Conservation (phyloP, 2,329 filamentous ascomycete genomes). For the Metarhizium sp. region DNA sequence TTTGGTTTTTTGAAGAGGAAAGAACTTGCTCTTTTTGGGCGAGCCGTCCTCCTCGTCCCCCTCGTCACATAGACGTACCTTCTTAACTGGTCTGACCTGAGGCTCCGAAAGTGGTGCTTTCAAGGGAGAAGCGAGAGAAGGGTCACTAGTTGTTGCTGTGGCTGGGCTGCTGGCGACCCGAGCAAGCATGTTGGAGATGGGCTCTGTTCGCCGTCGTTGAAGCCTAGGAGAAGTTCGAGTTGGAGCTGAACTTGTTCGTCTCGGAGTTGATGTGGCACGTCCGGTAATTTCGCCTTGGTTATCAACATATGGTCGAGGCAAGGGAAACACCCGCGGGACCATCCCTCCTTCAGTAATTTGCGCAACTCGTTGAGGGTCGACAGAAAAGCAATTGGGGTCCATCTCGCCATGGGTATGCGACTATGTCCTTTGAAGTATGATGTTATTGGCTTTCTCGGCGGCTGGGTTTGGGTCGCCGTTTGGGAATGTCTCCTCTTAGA, state of each 20-base stretch:
- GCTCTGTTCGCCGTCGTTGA: constrained; percentile 43
- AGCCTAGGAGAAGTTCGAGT: constrained; percentile 28
- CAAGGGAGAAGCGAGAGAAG: constrained; percentile 6
- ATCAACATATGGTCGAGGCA: constrained; percentile 48
- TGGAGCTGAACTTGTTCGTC: constrained; percentile 9
- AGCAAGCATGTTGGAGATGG: constrained; percentile 34
- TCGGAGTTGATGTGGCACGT: constrained; percentile 5
- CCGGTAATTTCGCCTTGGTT: constrained; percentile 15
- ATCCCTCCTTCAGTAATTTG: constrained; percentile 38
- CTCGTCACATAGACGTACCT: constrained; percentile 45
- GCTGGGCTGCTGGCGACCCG: constrained; percentile 14
- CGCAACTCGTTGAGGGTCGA: constrained; percentile 39
- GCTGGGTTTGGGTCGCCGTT: constrained; percentile 13
- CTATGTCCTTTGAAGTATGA: constrained; percentile 42
- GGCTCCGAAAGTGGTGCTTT: constrained; percentile 13
- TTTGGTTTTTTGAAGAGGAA: constrained; percentile 25
- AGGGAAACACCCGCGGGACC: constrained; percentile 46
- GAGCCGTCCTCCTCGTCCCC: constrained; percentile 20
- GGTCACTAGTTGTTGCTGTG: constrained; percentile 7
- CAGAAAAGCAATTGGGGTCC: constrained; percentile 51
- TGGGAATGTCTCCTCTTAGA: constrained; percentile 33
- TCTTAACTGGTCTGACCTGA: constrained; percentile 41
- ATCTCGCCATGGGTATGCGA: constrained; percentile 51
- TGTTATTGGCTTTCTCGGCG: constrained; percentile 39
- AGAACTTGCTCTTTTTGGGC: constrained; percentile 45